A percentile compares a stretch with the other conserved stretches of the same genome.
These are phyloP conservation scores for Phialophora macrospora DNA, from an alignment of 2,329 filamentous ascomycete species.

Conservation along the genomic window DNA sequence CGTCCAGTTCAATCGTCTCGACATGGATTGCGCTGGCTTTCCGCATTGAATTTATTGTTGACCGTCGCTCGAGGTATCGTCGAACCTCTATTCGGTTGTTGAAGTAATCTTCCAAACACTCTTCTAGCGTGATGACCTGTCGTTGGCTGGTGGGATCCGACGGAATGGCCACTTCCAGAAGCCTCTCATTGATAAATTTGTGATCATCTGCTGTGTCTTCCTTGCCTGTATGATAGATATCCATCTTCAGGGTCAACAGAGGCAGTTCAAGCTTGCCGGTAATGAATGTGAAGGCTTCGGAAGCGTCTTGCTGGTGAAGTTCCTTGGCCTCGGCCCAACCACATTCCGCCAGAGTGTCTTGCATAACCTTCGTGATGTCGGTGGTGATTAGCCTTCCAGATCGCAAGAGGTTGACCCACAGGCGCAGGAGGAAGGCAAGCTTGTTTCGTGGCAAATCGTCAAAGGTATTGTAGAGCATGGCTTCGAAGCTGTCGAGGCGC, in stretches of 20 bases:
- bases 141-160: conserved; percentile 62
- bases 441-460: conserved; percentile 73
- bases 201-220: conserved; percentile 84
- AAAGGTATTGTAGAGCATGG: conserved; percentile 81
- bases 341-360: conserved; percentile 79
- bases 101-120: conserved; percentile 92
- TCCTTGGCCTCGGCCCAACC: conserved; percentile 83
- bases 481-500: conserved; percentile 86
- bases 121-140: conserved; percentile 77
- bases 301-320: conserved; percentile 89
- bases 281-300: conserved; percentile 93
- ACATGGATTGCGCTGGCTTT: conserved; percentile 49
- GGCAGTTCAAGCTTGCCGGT: conserved; percentile 87
- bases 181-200: conserved; percentile 88
- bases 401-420: conserved; percentile 93
- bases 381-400: conserved; percentile 82
- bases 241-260: conserved; percentile 86
- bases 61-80: conserved; percentile 69
- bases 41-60: conserved; percentile 57
- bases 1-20: conserved; percentile 49
- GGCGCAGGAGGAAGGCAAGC: conserved; percentile 75
- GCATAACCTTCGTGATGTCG: conserved; percentile 84
- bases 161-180: conserved; percentile 90
- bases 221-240: conserved; percentile 90
- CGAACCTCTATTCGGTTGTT: conserved; percentile 91